Percentiles rank a stretch among this genome's conserved stretches.
Evolutionary conservation across 192 early-diverging fungal species (phyloP).

Genomic region (Phycomyces nitens): DNA sequence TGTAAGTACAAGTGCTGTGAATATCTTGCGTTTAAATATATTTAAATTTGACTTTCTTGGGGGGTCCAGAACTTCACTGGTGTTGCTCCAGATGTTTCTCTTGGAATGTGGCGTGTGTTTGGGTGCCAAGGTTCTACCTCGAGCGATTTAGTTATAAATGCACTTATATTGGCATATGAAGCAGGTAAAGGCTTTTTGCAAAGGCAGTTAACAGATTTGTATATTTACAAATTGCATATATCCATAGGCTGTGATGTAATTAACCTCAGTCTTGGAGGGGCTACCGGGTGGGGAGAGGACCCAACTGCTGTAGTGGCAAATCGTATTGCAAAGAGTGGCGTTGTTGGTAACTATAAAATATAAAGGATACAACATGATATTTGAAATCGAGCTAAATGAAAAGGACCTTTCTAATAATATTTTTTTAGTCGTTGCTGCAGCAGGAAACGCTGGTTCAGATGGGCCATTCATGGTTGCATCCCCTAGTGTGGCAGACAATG

Average conservation of each 20-base stretch:
- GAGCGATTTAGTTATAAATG: constrained; percentile 75
- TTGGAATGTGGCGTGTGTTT: constrained; percentile 81
- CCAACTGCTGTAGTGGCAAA: constrained; percentile 57
- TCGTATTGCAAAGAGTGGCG: constrained; percentile 39
- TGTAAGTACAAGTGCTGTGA: constrained; percentile 19
- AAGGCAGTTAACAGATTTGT: neutral
- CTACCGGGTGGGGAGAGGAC: constrained; percentile 57
- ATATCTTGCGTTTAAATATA: neutral
- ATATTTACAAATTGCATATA: neutral
- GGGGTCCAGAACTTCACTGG: constrained; percentile 49
- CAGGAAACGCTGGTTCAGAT: constrained; percentile 62
- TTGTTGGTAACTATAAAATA: constrained; percentile 21
- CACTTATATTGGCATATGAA: constrained; percentile 62
- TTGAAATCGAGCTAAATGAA: neutral
- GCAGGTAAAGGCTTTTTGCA: constrained; percentile 37
- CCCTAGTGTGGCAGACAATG: constrained; percentile 52
- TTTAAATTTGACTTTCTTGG: neutral
- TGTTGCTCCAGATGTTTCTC: constrained; percentile 63
- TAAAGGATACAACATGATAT: too few species aligned
- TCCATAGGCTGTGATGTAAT: constrained; percentile 67
- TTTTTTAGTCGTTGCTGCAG: constrained; percentile 50
- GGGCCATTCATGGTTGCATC: constrained; percentile 59
- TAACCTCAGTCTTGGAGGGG: constrained; percentile 79
- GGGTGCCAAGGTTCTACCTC: constrained; percentile 68
- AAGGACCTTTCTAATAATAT: neutral